A percentile compares a stretch with the other conserved stretches of the same genome.
phyloP scores from a whole-genome alignment of 2,329 filamentous ascomycete species.

The Dactylellina sp. region DNA sequence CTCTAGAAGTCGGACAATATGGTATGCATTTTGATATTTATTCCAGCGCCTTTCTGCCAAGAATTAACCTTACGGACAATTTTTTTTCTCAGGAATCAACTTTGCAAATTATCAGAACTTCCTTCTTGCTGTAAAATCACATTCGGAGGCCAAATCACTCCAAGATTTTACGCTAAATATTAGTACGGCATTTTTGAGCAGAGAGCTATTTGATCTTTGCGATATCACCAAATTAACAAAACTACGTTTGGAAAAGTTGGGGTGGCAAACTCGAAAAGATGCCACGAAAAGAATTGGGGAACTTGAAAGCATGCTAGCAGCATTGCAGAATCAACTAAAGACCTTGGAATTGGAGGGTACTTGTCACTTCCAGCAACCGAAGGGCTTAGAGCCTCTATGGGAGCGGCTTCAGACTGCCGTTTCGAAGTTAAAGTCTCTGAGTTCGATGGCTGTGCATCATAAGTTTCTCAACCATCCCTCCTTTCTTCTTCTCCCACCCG shows the following conservation, averaged over 20 bases:
- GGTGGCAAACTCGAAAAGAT: background rate
- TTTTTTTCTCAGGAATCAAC: background rate
- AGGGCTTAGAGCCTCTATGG: background rate
- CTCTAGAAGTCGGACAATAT: background rate
- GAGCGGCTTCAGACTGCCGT: slow-evolving; percentile 1
- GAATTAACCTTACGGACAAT: background rate
- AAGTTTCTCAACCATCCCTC: slow-evolving; percentile 10
- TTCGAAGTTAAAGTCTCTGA: slow-evolving; percentile 9
- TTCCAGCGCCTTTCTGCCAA: background rate
- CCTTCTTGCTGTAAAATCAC: slow-evolving; percentile 1
- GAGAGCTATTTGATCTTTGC: background rate
- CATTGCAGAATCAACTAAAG: slow-evolving; percentile 1
- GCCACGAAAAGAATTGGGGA: background rate
- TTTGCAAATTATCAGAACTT: background rate
- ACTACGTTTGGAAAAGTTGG: background rate
- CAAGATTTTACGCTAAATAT: slow-evolving; percentile 6
- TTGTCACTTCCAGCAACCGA: too few relatives aligned
- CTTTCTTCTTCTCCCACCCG: slow-evolving; percentile 17
- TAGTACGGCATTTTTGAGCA: background rate
- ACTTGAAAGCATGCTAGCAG: background rate
- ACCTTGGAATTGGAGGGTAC: background rate
- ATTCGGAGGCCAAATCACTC: background rate
- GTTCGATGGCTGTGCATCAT: background rate
- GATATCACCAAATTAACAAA: slow-evolving; percentile 20
- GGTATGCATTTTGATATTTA: background rate